Evolutionary conservation across 1,284 basidiomycete species (phyloP), one percentile per base, ranked within the genome.

Genomic region (Fomitopsis betulina): DNA sequence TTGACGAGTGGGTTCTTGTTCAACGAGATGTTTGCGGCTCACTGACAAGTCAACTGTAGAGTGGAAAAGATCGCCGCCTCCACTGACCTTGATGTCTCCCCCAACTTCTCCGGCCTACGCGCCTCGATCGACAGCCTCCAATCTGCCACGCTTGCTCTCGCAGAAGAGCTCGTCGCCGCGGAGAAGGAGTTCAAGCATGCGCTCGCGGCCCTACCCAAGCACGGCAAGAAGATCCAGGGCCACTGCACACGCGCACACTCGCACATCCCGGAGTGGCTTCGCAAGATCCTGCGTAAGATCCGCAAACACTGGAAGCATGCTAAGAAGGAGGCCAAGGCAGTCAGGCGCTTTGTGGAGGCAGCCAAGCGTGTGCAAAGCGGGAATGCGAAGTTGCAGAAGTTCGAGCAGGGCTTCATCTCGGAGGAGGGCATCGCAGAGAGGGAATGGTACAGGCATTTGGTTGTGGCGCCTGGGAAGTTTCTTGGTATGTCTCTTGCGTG

Each of bases 381-480:
- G 53, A 97, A 97, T 72, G 76, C 80, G 73, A 89, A 87, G 70
- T 75, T 96, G 35, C 76, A 81, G 35, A 68, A 74, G 3, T 96
- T 96, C 65, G 96, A 98, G 72, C 80, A 81, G 56, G 93, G 93
- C 10, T 94, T 98, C 73, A 87, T 96, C 64, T 86, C 85, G 5
- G 78, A 89, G 64, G 82, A 80, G 21, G 96, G 96, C 0, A 78
- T 93, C 53, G 87, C 85, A 68, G 87, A 88, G 59, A 80, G 92
- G 32, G 86, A 92, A 69, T 96, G 93, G 93, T 96, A 85, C 70
- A 80, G 80, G 68, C 91, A 96, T 73, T 79, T 96, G 54, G 93
- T 84, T 42, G 92, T 95, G 38, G 92, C 94, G 5, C 95, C 96
- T 7, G 95, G 94, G 27, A 88, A 90, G 67, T 95, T 90, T 86